Conservation (phyloP, 768 basidiomycete genomes). For the Boletus insuetus region DNA sequence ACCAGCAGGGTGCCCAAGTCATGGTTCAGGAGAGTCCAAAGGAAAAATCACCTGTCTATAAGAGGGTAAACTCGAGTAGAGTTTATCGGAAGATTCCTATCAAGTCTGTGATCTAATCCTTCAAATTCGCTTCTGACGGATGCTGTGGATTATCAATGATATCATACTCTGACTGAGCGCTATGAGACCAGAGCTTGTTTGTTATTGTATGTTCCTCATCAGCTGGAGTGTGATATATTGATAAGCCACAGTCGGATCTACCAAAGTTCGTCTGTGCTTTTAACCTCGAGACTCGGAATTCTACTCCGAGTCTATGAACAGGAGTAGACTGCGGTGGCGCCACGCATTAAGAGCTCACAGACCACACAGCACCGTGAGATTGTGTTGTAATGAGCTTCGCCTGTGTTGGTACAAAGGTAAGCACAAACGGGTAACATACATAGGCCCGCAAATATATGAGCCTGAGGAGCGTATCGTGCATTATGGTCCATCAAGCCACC, state of each 20-base stretch:
- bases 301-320: neutral
- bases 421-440: neutral
- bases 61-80: conserved; percentile 7
- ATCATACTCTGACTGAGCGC: neutral
- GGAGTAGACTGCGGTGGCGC: conserved; percentile 24
- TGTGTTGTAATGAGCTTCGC: neutral
- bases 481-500: conserved; percentile 26
- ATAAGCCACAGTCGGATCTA: conserved; percentile 1
- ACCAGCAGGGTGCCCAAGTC: conserved; percentile 9
- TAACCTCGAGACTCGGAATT: neutral
- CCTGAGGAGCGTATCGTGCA: conserved; percentile 4
- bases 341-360: neutral
- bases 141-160: conserved; percentile 8
- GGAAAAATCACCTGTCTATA: neutral
- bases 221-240: too few species aligned
- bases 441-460: conserved; percentile 2
- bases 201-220: neutral
- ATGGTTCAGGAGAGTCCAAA: neutral
- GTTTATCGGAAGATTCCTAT: conserved; percentile 4
- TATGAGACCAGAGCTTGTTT: too few species aligned
- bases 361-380: conserved; percentile 15
- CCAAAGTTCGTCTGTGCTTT: neutral
- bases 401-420: neutral
- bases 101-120: conserved; percentile 6
- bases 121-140: conserved; percentile 4